Evolutionary conservation across 139 green algal genomes (phyloP).

Genomic region (Chlamydomonas sp.): DNA sequence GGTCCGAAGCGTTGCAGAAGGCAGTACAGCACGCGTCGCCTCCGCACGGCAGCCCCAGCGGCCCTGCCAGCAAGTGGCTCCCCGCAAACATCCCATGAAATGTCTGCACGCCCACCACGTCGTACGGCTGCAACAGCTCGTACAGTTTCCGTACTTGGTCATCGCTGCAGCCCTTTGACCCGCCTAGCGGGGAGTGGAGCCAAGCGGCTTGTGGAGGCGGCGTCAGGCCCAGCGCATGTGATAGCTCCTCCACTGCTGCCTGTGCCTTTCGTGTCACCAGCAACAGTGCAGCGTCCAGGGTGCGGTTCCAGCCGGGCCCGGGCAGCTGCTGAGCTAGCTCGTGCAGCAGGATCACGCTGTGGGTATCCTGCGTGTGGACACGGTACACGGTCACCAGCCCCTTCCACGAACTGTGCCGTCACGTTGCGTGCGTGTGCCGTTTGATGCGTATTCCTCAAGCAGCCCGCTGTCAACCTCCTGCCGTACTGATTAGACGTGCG

Average conservation of each 20-base stretch:
- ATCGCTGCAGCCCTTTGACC: background rate
- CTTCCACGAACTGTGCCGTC: too few species aligned
- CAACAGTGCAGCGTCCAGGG: background rate
- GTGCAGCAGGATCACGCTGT: background rate
- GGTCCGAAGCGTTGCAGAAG: background rate
- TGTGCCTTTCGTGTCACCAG: background rate
- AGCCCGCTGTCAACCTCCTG: too few species aligned
- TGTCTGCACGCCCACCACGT: slow-evolving; percentile 1
- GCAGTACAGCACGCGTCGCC: background rate
- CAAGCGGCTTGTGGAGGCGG: background rate
- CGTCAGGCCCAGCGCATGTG: background rate
- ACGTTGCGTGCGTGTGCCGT: too few species aligned
- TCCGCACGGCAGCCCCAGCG: background rate
- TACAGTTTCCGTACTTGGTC: background rate
- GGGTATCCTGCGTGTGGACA: background rate
- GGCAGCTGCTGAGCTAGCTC: background rate
- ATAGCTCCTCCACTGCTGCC: too few species aligned
- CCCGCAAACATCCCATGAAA: background rate
- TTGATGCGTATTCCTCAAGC: too few species aligned
- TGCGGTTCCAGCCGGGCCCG: background rate
- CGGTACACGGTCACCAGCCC: too few species aligned
- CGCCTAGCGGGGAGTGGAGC: background rate
- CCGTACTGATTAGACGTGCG: too few species aligned
- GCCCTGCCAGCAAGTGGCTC: slow-evolving; percentile 7
- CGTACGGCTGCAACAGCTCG: background rate